Conservation (phyloP, 2,329 filamentous ascomycete species). For the Fusarium sp. region DNA sequence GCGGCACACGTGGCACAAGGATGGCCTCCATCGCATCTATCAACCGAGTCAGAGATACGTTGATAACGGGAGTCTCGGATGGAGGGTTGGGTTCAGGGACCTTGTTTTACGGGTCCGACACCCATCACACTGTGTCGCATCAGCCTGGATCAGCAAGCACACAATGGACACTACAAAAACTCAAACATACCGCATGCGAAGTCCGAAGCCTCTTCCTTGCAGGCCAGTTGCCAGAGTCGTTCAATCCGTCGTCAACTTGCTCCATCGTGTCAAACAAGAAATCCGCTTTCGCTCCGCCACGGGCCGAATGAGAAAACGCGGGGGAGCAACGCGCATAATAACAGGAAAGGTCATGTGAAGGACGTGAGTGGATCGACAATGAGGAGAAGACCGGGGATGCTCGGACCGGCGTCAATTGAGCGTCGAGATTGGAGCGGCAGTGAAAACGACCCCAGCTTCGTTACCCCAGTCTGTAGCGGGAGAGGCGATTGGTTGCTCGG, state of each 20-base stretch:
- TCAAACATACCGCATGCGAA: slow-evolving; percentile 54
- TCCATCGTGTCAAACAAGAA: slow-evolving; percentile 40
- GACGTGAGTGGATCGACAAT: slow-evolving; percentile 14
- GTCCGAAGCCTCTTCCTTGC: slow-evolving; percentile 55
- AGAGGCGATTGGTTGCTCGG: slow-evolving; percentile 13
- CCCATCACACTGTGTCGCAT: slow-evolving; percentile 55
- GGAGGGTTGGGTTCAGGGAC: slow-evolving; percentile 39
- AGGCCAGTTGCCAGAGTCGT: slow-evolving; percentile 45
- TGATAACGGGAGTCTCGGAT: not conserved
- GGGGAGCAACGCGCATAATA: slow-evolving; percentile 30
- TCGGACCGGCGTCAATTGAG: slow-evolving; percentile 23
- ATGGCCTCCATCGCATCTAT: slow-evolving; percentile 60
- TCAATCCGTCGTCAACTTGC: slow-evolving; percentile 30
- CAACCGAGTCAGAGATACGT: slow-evolving; percentile 13
- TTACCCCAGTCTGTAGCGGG: slow-evolving; percentile 16
- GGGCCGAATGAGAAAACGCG: slow-evolving; percentile 46
- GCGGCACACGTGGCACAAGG: slow-evolving; percentile 56
- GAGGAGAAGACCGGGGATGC: slow-evolving; percentile 14
- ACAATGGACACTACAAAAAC: not conserved
- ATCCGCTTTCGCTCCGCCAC: slow-evolving; percentile 43
- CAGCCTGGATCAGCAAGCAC: not conserved
- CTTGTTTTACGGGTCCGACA: slow-evolving; percentile 61
- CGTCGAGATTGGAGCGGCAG: slow-evolving; percentile 31
- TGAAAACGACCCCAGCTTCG: not conserved
- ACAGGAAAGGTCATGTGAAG: slow-evolving; percentile 8